Evolutionary conservation across 2,329 filamentous ascomycete species (phyloP).

Genomic region (Pseudogymnoascus sp.): DNA sequence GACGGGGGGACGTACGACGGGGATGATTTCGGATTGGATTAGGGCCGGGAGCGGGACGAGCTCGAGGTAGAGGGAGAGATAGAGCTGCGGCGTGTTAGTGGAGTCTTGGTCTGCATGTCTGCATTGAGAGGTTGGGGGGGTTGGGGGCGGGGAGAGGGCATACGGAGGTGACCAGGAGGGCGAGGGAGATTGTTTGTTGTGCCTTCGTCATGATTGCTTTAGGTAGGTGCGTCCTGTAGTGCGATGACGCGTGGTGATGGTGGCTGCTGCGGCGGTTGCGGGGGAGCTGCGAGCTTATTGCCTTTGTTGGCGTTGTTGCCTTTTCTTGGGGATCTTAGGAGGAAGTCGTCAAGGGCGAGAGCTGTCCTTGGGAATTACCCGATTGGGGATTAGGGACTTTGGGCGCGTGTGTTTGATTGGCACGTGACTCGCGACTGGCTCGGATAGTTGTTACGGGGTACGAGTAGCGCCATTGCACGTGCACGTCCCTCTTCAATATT

Average conservation of each 20-base stretch:
- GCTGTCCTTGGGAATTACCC: slow-evolving; percentile 6
- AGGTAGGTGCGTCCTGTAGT: background rate
- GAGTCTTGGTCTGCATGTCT: slow-evolving; percentile 11
- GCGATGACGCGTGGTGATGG: background rate
- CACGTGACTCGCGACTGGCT: background rate
- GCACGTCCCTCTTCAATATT: background rate
- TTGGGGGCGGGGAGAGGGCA: slow-evolving; percentile 25
- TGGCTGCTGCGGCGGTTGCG: background rate
- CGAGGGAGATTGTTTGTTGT: slow-evolving; percentile 82
- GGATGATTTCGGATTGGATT: slow-evolving; percentile 78
- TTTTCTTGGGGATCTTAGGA: background rate
- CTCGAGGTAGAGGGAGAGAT: slow-evolving; percentile 77
- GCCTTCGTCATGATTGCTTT: slow-evolving; percentile 76
- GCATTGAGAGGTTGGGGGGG: slow-evolving; percentile 11
- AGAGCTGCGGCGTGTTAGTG: slow-evolving; percentile 53
- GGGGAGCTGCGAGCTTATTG: slow-evolving; percentile 2
- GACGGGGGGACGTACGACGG: slow-evolving; percentile 58
- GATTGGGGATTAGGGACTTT: background rate
- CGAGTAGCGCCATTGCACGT: slow-evolving; percentile 4
- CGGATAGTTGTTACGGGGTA: background rate
- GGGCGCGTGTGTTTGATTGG: background rate
- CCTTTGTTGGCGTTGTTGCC: background rate
- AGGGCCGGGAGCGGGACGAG: slow-evolving; percentile 72
- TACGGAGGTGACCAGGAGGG: slow-evolving; percentile 83
- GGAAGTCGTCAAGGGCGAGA: background rate